phyloP scores from a whole-genome alignment of 108 stramenopile species.

The Seminavis robusta region DNA sequence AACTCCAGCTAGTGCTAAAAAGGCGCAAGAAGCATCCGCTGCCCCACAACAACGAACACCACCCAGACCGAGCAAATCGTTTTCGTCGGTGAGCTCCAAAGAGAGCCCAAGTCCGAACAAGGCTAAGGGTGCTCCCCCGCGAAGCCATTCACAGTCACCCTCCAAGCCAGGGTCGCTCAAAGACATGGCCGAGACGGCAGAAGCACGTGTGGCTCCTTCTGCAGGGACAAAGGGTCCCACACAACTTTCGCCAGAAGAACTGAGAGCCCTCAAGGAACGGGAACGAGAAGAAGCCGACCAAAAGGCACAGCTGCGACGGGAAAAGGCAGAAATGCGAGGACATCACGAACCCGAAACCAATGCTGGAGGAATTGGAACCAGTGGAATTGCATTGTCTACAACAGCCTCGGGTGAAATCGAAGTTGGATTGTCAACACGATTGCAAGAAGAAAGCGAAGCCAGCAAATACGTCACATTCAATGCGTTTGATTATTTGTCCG shows the following conservation, averaged over 20 bases:
- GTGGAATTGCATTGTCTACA: slow-evolving; percentile 43
- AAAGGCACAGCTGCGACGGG: slow-evolving; percentile 49
- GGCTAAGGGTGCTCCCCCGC: slow-evolving; percentile 2
- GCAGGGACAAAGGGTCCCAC: too few species aligned
- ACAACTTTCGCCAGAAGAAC: slow-evolving; percentile 46
- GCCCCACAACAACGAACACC: background rate
- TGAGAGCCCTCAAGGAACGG: slow-evolving; percentile 26
- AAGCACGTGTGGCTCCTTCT: too few species aligned
- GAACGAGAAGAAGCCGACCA: slow-evolving; percentile 44
- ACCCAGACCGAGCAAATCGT: background rate
- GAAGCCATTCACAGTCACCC: slow-evolving; percentile 8
- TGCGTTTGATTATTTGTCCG: slow-evolving; percentile 78
- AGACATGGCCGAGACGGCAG: too few species aligned
- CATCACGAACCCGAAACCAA: slow-evolving; percentile 1
- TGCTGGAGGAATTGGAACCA: slow-evolving; percentile 54
- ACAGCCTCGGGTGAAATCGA: slow-evolving; percentile 29
- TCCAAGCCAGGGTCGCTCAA: too few species aligned
- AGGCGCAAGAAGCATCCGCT: background rate
- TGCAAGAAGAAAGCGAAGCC: background rate
- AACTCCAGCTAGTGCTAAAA: slow-evolving; percentile 2
- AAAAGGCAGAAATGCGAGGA: slow-evolving; percentile 44
- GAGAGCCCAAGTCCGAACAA: slow-evolving; percentile 4
- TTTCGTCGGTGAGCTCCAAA: background rate
- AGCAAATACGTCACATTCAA: slow-evolving; percentile 59
- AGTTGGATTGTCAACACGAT: slow-evolving; percentile 10